These are phyloP conservation scores for Jamesozyma spencerorum DNA, from an alignment of 805 yeast genomes.

Conservation along the genomic window DNA sequence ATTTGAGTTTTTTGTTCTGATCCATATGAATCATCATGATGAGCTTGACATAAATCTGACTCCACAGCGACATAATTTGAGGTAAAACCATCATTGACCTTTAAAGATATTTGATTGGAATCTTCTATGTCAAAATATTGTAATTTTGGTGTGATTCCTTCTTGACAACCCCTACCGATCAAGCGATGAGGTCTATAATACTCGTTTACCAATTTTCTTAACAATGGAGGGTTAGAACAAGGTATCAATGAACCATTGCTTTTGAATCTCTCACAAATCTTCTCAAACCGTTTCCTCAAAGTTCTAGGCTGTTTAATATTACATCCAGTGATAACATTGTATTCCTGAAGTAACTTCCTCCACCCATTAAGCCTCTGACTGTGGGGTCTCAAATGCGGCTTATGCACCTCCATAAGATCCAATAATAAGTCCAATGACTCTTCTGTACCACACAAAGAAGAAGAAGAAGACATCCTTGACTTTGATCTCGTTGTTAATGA, in stretches of 20 bases:
- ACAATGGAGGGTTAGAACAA: conserved; percentile 1
- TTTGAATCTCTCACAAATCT: conserved; percentile 12
- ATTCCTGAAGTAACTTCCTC: conserved; percentile 19
- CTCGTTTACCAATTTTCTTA: conserved; percentile 3
- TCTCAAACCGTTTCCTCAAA: conserved; percentile 22
- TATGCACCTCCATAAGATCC: conserved; percentile 16
- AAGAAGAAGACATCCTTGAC: too few species aligned
- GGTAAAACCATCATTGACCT: too few species aligned
- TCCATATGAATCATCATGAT: too few species aligned
- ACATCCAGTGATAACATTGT: conserved; percentile 17
- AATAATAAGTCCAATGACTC: conserved; percentile 11
- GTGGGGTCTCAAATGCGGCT: conserved; percentile 25
- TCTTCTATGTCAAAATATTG: too few species aligned
- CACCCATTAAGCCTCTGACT: conserved; percentile 22
- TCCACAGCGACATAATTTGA: too few species aligned
- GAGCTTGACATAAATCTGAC: too few species aligned
- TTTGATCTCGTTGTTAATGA: too few species aligned
- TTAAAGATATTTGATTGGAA: too few species aligned
- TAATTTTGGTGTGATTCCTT: too few species aligned
- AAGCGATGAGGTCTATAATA: conserved; percentile 8
- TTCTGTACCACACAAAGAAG: too few species aligned
- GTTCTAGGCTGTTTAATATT: conserved; percentile 26
- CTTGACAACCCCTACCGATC: conserved; percentile 1
- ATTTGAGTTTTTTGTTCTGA: too few species aligned
- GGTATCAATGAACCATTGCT: conserved; percentile 4